These are phyloP conservation scores for Ophiosphaerella narmari DNA, from an alignment of 2,329 filamentous ascomycete genomes.

Conservation along the genomic window DNA sequence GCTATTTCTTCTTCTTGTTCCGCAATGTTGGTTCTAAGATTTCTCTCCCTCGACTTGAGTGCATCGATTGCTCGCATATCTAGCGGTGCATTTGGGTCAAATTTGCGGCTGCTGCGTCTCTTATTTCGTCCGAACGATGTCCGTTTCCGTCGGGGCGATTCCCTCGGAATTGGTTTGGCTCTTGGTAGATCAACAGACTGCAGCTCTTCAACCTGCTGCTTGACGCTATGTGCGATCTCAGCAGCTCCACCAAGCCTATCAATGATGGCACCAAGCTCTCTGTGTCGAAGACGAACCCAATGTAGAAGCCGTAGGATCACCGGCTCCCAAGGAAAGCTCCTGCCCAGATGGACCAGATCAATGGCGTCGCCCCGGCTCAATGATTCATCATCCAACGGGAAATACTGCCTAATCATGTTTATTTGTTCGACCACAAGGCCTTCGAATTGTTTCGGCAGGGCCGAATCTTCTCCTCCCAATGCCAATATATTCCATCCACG, in stretches of 20 bases:
- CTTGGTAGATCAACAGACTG: slow-evolving; percentile 7
- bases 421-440: slow-evolving; percentile 46
- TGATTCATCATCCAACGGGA: slow-evolving; percentile 41
- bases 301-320: slow-evolving; percentile 52
- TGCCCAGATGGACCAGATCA: slow-evolving; percentile 52
- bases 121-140: slow-evolving; percentile 32
- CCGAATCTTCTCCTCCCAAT: slow-evolving; percentile 44
- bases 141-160: slow-evolving; percentile 29
- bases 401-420: slow-evolving; percentile 42
- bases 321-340: slow-evolving; percentile 55
- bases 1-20: slow-evolving; percentile 8
- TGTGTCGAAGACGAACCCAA: slow-evolving; percentile 53
- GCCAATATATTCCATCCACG: slow-evolving; percentile 43
- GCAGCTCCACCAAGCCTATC: slow-evolving; percentile 50
- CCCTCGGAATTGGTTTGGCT: slow-evolving; percentile 4
- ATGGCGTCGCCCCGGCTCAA: slow-evolving; percentile 34
- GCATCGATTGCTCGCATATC: slow-evolving; percentile 27
- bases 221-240: slow-evolving; percentile 42
- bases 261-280: slow-evolving; percentile 53
- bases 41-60: slow-evolving; percentile 26
- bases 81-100: slow-evolving; percentile 30
- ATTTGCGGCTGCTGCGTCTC: slow-evolving; percentile 37
- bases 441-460: slow-evolving; percentile 44
- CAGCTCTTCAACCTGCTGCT: slow-evolving; percentile 21
- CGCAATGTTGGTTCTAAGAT: slow-evolving; percentile 10